Evolutionary conservation across 2,329 filamentous ascomycete genomes (phyloP), one percentile per base, ranked within the genome.

Genomic region (Pseudocercospora musae): DNA sequence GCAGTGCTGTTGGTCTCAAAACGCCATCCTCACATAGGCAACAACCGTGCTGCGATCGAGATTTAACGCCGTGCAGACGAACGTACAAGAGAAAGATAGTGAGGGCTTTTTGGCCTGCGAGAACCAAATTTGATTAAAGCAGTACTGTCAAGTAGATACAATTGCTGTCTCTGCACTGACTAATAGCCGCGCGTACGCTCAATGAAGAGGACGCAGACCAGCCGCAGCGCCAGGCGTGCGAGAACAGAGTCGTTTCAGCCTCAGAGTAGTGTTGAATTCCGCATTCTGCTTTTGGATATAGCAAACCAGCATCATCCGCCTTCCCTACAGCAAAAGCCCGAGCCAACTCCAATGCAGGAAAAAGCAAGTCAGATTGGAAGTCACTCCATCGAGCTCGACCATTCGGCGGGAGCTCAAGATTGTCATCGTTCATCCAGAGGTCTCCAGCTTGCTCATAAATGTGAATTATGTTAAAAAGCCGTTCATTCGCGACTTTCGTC

Each of bases 311-410:
- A 61, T 60, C 55, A 56, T 63, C 58, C 46, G 63, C 59, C 58
- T 60, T 62, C 62, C 57, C 37, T 40, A 40, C 37, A 40, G 18
- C 37, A n/a, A 57, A 59, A 57, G 25, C 25, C 48, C 20, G 25
- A 52, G 48, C 57, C 49, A 48, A 57, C 42, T 56, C 55, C 37
- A 23, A 57, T 55, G 58, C 56, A 37, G 57, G 52, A 58, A 44
- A 27, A 60, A 53, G 62, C 62, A 59, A 67, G 49, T 57, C 57
- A 55, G 58, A 57, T 48, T 13, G 23, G 55, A 54, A 60, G 62
- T 57, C 55, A 69, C 71, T 73, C 71, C 66, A 72, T 73, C 70
- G 67, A 70, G 64, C 70, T 69, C 59, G 62, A 69, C 63, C 63
- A 50, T 59, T 54, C 55, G 23, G 53, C 64, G 68, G 66, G 70